Conservation (phyloP, 2,329 filamentous ascomycete genomes). For the Cladophialophora chaetospira region DNA sequence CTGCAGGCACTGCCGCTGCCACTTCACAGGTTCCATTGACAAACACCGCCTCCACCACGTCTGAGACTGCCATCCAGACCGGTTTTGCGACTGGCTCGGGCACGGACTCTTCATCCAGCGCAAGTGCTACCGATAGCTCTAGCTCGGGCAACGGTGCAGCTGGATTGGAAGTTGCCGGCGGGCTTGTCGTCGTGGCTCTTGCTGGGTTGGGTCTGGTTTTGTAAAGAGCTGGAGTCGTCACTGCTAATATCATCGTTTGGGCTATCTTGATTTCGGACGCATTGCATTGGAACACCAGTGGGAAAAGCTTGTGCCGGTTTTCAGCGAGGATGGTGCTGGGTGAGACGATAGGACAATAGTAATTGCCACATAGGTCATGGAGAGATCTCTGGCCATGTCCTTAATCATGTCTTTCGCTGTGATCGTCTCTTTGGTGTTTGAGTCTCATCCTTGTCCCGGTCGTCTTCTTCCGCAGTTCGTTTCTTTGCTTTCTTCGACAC, state of each 20-base stretch:
- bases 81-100: conserved; percentile 25
- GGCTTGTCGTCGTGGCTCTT: conserved; percentile 35
- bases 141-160: conserved; percentile 22
- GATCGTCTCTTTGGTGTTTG: conserved; percentile 18
- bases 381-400: no score
- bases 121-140: conserved; percentile 32
- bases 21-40: conserved; percentile 3
- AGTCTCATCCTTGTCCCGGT: not conserved
- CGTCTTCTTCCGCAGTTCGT: conserved; percentile 2
- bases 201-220: conserved; percentile 23
- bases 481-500: conserved; percentile 3
- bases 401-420: conserved; percentile 12
- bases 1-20: conserved; percentile 24
- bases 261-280: not conserved
- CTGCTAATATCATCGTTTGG: not conserved
- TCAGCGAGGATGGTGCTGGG: not conserved
- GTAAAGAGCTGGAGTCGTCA: conserved; percentile 4
- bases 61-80: conserved; percentile 15
- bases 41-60: conserved; percentile 17
- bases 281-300: not conserved
- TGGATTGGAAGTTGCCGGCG: conserved; percentile 30
- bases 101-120: conserved; percentile 27
- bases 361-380: conserved; percentile 1
- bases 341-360: not conserved
- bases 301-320: not conserved